Conservation (phyloP, 2,329 filamentous ascomycete genomes). For the Fusarium sp. region DNA sequence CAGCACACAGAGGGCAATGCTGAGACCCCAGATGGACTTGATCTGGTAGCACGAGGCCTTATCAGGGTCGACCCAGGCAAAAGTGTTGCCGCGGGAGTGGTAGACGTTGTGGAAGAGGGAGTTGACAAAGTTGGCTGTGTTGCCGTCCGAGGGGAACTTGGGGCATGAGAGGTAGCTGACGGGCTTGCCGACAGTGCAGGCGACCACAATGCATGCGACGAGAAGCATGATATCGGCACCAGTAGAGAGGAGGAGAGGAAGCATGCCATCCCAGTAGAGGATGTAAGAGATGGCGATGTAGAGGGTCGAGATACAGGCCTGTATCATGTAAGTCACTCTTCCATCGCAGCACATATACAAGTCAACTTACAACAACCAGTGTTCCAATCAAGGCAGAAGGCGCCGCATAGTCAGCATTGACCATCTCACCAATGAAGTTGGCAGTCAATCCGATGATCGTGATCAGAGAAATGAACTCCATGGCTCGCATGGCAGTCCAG, state of each 20-base stretch:
- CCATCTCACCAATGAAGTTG: constrained; percentile 85
- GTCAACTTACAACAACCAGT: constrained; percentile 77
- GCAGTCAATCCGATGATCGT: constrained; percentile 82
- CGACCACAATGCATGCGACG: constrained; percentile 81
- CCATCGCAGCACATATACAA: neutral
- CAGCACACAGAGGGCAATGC: constrained; percentile 80
- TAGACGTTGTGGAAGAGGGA: constrained; percentile 58
- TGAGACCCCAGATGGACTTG: constrained; percentile 88
- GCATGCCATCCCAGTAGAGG: constrained; percentile 80
- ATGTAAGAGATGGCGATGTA: constrained; percentile 86
- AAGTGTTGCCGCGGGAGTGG: constrained; percentile 48
- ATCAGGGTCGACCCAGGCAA: constrained; percentile 63
- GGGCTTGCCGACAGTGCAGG: constrained; percentile 82
- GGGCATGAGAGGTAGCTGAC: constrained; percentile 82
- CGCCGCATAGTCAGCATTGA: constrained; percentile 71
- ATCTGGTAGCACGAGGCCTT: constrained; percentile 81
- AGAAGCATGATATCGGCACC: constrained; percentile 76
- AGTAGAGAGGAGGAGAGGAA: constrained; percentile 77
- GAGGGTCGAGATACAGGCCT: constrained; percentile 83
- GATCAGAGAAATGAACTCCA: constrained; percentile 79
- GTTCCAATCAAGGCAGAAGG: constrained; percentile 82
- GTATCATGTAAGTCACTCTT: constrained; percentile 7
- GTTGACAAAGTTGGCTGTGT: constrained; percentile 58
- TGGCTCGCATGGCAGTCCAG: constrained; percentile 78
- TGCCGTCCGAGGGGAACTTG: constrained; percentile 56